A percentile compares a stretch with the other conserved stretches of the same genome.
Evolutionary conservation across 1,139 yeast genomes (phyloP).

Genomic region (Oligophagozyma castellii): DNA sequence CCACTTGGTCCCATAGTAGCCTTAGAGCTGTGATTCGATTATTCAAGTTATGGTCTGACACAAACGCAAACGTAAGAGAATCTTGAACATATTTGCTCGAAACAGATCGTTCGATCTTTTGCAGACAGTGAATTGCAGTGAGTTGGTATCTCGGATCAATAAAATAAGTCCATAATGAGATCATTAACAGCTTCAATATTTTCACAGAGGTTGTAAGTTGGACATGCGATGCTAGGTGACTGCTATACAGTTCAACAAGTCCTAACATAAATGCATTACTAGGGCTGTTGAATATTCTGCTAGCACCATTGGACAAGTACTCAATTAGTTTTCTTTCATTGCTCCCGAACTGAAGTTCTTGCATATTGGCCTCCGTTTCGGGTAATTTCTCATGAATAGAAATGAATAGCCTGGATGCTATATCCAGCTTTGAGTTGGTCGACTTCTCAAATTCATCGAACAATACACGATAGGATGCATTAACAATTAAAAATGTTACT

Average conservation of each 20-base stretch:
- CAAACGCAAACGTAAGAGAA: slow-evolving; percentile 37
- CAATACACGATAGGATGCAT: slow-evolving; percentile 27
- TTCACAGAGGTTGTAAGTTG: slow-evolving; percentile 14
- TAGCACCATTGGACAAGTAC: slow-evolving; percentile 21
- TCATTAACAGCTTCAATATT: slow-evolving; percentile 17
- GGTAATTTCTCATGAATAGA: slow-evolving; percentile 37
- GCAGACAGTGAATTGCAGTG: slow-evolving; percentile 15
- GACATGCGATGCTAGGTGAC: slow-evolving; percentile 12
- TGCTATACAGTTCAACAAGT: slow-evolving; percentile 32
- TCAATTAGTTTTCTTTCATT: slow-evolving; percentile 25
- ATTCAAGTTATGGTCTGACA: slow-evolving; percentile 27
- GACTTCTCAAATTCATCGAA: slow-evolving; percentile 20
- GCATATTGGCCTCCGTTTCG: slow-evolving; percentile 17
- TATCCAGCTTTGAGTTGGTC: slow-evolving; percentile 12
- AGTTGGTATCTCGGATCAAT: slow-evolving; percentile 26
- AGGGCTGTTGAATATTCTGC: slow-evolving; percentile 25
- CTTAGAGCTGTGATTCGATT: slow-evolving; percentile 37
- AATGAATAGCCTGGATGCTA: slow-evolving; percentile 31
- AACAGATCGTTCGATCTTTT: slow-evolving; percentile 12
- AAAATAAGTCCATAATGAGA: slow-evolving; percentile 31
- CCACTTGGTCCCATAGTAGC: slow-evolving; percentile 49
- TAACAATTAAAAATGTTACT: slow-evolving; percentile 31
- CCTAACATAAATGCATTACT: slow-evolving; percentile 31
- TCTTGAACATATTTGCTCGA: slow-evolving; percentile 41
- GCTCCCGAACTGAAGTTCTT: slow-evolving; percentile 12